These are phyloP conservation scores for Coemansia sp. DNA, from an alignment of 192 early-diverging fungal genomes.

Conservation along the genomic window DNA sequence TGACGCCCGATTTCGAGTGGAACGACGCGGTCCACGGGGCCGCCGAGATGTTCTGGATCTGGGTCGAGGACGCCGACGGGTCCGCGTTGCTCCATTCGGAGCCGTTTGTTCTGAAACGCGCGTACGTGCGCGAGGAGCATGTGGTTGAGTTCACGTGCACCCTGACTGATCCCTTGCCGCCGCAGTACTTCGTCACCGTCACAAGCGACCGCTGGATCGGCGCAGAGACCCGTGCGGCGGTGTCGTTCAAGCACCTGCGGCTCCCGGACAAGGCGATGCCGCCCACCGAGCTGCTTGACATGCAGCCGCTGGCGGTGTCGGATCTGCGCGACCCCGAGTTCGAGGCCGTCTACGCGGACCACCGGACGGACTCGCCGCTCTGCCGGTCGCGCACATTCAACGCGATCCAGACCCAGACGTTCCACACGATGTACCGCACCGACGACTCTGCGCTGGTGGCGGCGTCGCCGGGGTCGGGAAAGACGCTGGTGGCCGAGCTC, in stretches of 20 bases:
- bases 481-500: constrained; percentile 94
- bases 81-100: constrained; percentile 89
- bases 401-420: constrained; percentile 94
- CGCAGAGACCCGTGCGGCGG: constrained; percentile 85
- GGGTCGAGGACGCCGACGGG: constrained; percentile 92
- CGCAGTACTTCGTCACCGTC: constrained; percentile 93
- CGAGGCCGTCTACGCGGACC: constrained; percentile 64
- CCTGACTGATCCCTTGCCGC: constrained; percentile 88
- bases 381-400: constrained; percentile 64
- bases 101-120: constrained; percentile 84
- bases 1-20: constrained; percentile 94
- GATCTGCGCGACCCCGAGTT: constrained; percentile 72
- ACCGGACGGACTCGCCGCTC: constrained; percentile 8
- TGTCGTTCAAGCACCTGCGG: constrained; percentile 91
- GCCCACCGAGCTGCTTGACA: constrained; percentile 91
- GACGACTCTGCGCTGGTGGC: constrained; percentile 92
- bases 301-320: constrained; percentile 83
- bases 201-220: constrained; percentile 96
- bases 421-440: constrained; percentile 82
- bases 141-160: constrained; percentile 86
- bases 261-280: constrained; percentile 91
- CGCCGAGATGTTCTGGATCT: constrained; percentile 90
- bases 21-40: constrained; percentile 83
- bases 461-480: constrained; percentile 91
- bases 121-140: constrained; percentile 84